Evolutionary conservation across 805 yeast genomes (phyloP), one percentile per base, ranked within the genome.

Genomic region (Candida pseudofarinosa): DNA sequence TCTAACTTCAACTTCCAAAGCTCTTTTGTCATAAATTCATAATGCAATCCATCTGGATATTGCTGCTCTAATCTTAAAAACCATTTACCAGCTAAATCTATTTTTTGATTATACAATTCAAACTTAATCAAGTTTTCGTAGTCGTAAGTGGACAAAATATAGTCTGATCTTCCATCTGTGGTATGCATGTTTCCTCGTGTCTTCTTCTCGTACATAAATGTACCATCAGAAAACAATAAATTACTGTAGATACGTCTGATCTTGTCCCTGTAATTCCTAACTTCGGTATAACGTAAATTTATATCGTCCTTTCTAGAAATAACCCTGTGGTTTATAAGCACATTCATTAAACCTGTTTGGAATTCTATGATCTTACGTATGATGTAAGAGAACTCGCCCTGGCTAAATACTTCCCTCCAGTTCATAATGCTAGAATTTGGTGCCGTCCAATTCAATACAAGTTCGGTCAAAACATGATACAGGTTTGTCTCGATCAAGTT

Each of bases 31-130:
- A 65, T 62, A 33, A 43, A 40, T 16, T 49, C 44, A 19, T 38
- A 31, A 19, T 43, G 46, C 8, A 42, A 43, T 8, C 42, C 38
- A 13, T 35, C 14, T 2, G 45, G 43, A 42, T 36, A 60, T 42
- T 60, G 56, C 15, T 41, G 28, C 39, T 66, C 65, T 44, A 69
- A 60, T 37, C 58, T 51, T 38, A 53, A 58, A 44, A 67, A 65
- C 74, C 74, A 70, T 40, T 55, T 56, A 3, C 65, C 54, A 3
- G 71, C 74, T 49, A 69, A 58, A 51, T 70, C 75, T 32, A 63
- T 45, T 44, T 68, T 69, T n/a, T 45, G 47, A 51, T 65, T 69
- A 41, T 52, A 46, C 39, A 61, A 50, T 47, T 70, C 75, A 40
- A 69, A 51, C 35, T 39, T 16, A 15, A 69, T 60, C 45, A 71